phyloP scores from a whole-genome alignment of 768 basidiomycete genomes.

The Phlebiopsis gigantea region DNA sequence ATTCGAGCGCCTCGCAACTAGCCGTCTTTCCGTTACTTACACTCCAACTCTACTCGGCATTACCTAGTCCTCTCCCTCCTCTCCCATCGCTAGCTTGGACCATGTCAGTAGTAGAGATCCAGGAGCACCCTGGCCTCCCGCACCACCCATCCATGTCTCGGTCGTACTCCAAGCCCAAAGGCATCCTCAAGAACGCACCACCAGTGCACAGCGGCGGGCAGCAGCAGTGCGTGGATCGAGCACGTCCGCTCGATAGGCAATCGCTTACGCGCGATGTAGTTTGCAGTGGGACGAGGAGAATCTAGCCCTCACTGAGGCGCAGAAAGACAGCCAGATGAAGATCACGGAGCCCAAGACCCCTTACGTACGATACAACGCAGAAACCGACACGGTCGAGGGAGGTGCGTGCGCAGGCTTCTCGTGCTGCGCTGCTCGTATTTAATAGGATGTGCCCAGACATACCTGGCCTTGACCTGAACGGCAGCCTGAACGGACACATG shows the following conservation, averaged over 20 bases:
- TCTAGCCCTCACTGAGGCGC: slow-evolving; percentile 84
- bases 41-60: background rate
- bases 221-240: slow-evolving; percentile 41
- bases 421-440: background rate
- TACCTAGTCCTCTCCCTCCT: background rate
- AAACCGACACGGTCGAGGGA: slow-evolving; percentile 79
- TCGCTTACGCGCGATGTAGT: slow-evolving; percentile 34
- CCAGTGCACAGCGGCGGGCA: slow-evolving; percentile 34
- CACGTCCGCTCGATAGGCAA: slow-evolving; percentile 7
- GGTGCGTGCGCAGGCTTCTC: slow-evolving; percentile 43
- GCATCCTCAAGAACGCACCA: slow-evolving; percentile 82
- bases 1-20: slow-evolving; percentile 4
- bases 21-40: background rate
- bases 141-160: slow-evolving; percentile 46
- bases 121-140: slow-evolving; percentile 15
- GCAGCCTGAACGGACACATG: slow-evolving; percentile 22
- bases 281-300: slow-evolving; percentile 96
- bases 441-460: slow-evolving; percentile 51
- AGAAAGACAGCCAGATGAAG: slow-evolving; percentile 97
- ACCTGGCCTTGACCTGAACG: slow-evolving; percentile 65
- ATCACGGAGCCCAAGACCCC: slow-evolving; percentile 98
- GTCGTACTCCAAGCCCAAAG: slow-evolving; percentile 69
- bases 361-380: slow-evolving; percentile 86
- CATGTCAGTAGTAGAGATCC: slow-evolving; percentile 12
- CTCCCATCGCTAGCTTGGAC: background rate